Evolutionary conservation across 1,284 basidiomycete species (phyloP).

Genomic region (Microbotryum intermedium): DNA sequence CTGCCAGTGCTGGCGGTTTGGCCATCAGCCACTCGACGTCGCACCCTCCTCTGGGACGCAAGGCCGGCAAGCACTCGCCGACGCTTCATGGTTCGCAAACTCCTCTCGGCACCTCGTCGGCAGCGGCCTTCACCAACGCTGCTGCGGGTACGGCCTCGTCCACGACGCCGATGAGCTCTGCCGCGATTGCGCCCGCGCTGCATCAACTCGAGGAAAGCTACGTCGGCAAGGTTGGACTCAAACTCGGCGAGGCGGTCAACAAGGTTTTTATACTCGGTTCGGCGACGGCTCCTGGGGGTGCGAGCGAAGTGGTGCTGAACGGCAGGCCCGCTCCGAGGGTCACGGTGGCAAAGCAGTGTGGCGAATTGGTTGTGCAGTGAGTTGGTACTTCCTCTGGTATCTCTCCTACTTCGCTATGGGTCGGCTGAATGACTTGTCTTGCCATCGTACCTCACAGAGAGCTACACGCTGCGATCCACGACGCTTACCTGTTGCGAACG

Average conservation of each 20-base stretch:
- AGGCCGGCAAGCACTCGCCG: no score
- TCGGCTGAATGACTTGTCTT: not conserved
- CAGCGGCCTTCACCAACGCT: not conserved
- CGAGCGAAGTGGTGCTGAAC: slow-evolving; percentile 7
- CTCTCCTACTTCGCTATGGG: not conserved
- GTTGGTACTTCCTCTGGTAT: not conserved
- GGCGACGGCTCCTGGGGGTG: slow-evolving; percentile 5
- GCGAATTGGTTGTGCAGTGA: slow-evolving; percentile 26
- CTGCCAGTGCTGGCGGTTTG: no score
- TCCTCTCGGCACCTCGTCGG: not conserved
- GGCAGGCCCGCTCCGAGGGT: slow-evolving; percentile 23
- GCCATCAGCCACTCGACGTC: not conserved
- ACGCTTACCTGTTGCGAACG: slow-evolving; percentile 33
- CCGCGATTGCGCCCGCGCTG: not conserved
- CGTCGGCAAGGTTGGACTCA: slow-evolving; percentile 31
- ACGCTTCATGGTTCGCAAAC: not conserved
- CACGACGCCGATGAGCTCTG: not conserved
- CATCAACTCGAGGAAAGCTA: slow-evolving; percentile 31
- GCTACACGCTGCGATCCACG: slow-evolving; percentile 28
- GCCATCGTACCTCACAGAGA: slow-evolving; percentile 18
- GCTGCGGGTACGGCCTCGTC: not conserved
- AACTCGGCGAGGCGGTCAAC: slow-evolving; percentile 32
- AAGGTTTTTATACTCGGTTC: slow-evolving; percentile 27
- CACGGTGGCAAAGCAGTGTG: slow-evolving; percentile 22
- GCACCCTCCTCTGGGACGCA: not conserved